Evolutionary conservation across 169 alveolate genomes (phyloP).

Genomic region (Plasmodium adleri): DNA sequence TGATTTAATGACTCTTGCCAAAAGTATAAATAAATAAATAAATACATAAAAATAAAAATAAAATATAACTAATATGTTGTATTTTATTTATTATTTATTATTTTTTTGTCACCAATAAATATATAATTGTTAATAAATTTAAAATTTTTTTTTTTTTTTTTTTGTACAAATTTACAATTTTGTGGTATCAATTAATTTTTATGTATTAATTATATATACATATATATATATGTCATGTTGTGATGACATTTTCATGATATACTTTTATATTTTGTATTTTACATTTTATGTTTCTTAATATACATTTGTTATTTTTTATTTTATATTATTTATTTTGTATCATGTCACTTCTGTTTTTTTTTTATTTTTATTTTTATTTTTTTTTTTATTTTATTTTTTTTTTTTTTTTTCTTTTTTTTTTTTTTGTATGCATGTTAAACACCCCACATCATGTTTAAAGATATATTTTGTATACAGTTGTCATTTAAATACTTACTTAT

Average conservation of each 20-base stretch:
- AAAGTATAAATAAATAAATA: not conserved
- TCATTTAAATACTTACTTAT: conserved; percentile 23
- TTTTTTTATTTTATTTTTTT: not conserved
- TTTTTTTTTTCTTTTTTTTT: not conserved
- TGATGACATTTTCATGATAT: too few relatives aligned
- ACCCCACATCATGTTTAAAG: conserved; percentile 72
- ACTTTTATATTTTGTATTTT: too few relatives aligned
- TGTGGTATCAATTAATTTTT: too few relatives aligned
- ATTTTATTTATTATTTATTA: not conserved
- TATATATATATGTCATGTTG: too few relatives aligned
- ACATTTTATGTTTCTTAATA: too few relatives aligned
- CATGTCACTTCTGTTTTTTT: not conserved
- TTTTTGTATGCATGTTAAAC: not conserved
- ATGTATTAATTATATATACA: too few relatives aligned
- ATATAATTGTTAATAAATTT: too few relatives aligned
- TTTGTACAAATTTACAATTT: too few relatives aligned
- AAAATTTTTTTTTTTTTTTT: too few relatives aligned
- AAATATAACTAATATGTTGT: not conserved
- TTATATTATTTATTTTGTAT: not conserved
- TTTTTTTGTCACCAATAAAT: too few relatives aligned
- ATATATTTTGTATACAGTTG: conserved; percentile 23
- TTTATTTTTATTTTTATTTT: not conserved
- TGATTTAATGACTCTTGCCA: conserved; percentile 29
- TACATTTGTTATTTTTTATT: not conserved
- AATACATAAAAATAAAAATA: not conserved